These are phyloP conservation scores for Dryas alaskensis DNA, from an alignment of 306 rosid genomes.

Conservation along the genomic window DNA sequence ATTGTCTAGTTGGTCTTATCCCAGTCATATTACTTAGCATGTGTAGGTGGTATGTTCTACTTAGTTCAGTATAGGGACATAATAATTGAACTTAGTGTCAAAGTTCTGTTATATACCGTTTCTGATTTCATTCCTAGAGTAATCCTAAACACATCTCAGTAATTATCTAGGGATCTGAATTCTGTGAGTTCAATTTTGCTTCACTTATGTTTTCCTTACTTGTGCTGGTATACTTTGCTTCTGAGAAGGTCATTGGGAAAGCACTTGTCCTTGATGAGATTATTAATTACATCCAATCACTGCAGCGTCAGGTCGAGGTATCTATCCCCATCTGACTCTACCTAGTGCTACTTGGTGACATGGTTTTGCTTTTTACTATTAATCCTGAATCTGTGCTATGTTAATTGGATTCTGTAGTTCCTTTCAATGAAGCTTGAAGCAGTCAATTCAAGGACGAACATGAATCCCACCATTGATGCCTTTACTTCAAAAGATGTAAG, in stretches of 20 bases:
- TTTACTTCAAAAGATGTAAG: slow-evolving; percentile 79
- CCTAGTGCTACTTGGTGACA: neutral
- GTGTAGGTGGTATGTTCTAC: neutral
- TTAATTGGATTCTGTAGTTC: slow-evolving; percentile 49
- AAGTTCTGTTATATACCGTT: neutral
- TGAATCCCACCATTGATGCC: slow-evolving; percentile 44
- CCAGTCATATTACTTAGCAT: slow-evolving; percentile 6
- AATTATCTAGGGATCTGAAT: neutral
- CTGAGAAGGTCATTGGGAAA: slow-evolving; percentile 77
- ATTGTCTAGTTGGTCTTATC: slow-evolving; percentile 7
- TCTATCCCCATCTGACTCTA: slow-evolving; percentile 12
- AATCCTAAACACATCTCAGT: neutral
- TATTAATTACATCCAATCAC: slow-evolving; percentile 84
- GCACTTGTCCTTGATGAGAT: slow-evolving; percentile 93
- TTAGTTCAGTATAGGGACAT: neutral
- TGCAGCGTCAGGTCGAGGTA: slow-evolving; percentile 93
- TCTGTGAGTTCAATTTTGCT: neutral
- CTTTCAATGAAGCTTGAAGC: slow-evolving; percentile 93
- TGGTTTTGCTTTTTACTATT: neutral
- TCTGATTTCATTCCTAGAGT: neutral
- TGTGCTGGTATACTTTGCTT: neutral
- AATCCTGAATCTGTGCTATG: slow-evolving; percentile 21
- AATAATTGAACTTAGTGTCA: neutral
- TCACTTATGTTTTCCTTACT: slow-evolving; percentile 7
- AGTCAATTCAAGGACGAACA: slow-evolving; percentile 67